phyloP scores from a whole-genome alignment of 2,329 filamentous ascomycete genomes.

The Atkinsonella hypoxylon region DNA sequence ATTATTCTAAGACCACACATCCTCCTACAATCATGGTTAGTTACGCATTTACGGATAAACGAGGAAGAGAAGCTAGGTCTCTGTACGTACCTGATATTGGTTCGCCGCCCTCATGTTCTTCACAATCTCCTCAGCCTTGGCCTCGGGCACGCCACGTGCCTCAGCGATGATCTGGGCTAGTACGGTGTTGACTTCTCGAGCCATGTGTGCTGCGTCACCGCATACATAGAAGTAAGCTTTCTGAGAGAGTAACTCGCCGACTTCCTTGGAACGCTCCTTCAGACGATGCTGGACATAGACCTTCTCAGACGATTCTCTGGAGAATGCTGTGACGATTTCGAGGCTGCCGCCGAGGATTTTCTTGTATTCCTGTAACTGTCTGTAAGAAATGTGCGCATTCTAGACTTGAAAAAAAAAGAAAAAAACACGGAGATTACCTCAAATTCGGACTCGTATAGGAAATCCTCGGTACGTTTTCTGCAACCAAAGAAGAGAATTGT shows the following conservation, averaged over 20 bases:
- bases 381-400: too few relatives aligned
- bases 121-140: slow-evolving; percentile 90
- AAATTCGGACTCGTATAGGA: slow-evolving; percentile 86
- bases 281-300: slow-evolving; percentile 95
- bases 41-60: background rate
- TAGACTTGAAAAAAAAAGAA: background rate
- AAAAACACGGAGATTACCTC: slow-evolving; percentile 49
- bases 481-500: slow-evolving; percentile 94
- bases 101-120: slow-evolving; percentile 93
- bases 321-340: slow-evolving; percentile 86
- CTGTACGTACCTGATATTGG: slow-evolving; percentile 71
- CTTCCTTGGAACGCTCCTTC: slow-evolving; percentile 67
- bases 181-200: slow-evolving; percentile 81
- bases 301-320: slow-evolving; percentile 75
- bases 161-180: slow-evolving; percentile 78
- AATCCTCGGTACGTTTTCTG: slow-evolving; percentile 78
- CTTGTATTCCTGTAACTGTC: slow-evolving; percentile 51
- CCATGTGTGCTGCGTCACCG: slow-evolving; percentile 95
- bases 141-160: slow-evolving; percentile 67
- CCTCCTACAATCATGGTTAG: slow-evolving; percentile 38
- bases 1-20: slow-evolving; percentile 51
- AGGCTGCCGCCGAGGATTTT: slow-evolving; percentile 78
- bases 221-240: slow-evolving; percentile 97
- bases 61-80: background rate
- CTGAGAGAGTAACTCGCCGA: slow-evolving; percentile 76